A percentile compares a stretch with the other conserved stretches of the same genome.
Evolutionary conservation across 2,329 filamentous ascomycete species (phyloP).

Genomic region (Cladosporium cucumerinum): DNA sequence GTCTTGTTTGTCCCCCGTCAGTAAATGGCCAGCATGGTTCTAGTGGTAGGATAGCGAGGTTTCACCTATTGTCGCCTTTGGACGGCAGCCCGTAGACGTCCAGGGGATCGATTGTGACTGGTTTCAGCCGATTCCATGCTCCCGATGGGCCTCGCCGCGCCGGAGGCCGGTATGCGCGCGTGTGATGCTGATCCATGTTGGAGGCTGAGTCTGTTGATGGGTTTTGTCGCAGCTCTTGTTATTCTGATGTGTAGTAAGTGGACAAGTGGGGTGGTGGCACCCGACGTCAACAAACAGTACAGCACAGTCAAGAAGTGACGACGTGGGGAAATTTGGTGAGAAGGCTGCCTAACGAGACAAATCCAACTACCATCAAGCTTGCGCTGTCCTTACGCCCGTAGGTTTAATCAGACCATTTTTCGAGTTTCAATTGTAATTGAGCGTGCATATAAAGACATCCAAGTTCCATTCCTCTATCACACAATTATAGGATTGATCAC

Average conservation of each 20-base stretch:
- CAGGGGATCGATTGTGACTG: slow-evolving; percentile 70
- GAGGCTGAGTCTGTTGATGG: not conserved
- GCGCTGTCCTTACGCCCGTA: slow-evolving; percentile 8
- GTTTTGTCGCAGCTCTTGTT: too few relatives aligned
- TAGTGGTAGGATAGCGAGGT: not conserved
- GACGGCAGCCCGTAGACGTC: slow-evolving; percentile 82
- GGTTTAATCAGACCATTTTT: slow-evolving; percentile 3
- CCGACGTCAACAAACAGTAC: not conserved
- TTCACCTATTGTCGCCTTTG: slow-evolving; percentile 80
- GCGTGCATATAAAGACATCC: not conserved
- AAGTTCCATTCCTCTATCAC: not conserved
- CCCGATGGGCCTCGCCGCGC: slow-evolving; percentile 45
- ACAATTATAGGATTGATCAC: not conserved
- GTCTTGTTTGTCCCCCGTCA: slow-evolving; percentile 28
- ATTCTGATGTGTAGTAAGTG: not conserved
- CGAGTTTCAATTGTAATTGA: not conserved
- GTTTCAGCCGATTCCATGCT: slow-evolving; percentile 69
- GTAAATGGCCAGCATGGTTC: not conserved
- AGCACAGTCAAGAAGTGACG: not conserved
- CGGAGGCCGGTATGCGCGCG: slow-evolving; percentile 24
- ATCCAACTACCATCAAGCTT: not conserved
- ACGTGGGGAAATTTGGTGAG: slow-evolving; percentile 15
- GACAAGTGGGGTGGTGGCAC: not conserved
- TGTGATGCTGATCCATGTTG: slow-evolving; percentile 4
- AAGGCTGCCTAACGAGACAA: not conserved